These are phyloP conservation scores for Boletales sp. DNA, from an alignment of 768 basidiomycete species.

Conservation along the genomic window DNA sequence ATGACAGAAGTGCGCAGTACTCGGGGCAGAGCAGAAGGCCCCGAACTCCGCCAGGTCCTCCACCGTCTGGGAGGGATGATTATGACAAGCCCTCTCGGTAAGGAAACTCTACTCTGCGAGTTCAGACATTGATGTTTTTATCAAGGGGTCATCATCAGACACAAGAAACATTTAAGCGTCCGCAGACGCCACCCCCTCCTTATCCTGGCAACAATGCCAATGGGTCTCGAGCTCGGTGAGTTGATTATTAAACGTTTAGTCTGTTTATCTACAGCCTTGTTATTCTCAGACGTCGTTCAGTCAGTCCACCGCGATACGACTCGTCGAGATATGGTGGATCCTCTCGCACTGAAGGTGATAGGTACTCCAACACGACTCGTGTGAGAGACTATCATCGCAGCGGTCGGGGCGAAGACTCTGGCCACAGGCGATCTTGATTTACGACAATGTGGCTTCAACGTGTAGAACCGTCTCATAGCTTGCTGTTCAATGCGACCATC, in stretches of 20 bases:
- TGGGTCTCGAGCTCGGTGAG: slow-evolving; percentile 41
- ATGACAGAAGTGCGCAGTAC: slow-evolving; percentile 39
- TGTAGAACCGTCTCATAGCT: slow-evolving; percentile 5
- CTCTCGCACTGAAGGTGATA: slow-evolving; percentile 37
- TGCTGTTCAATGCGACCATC: not conserved
- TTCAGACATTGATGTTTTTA: not conserved
- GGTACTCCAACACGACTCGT: slow-evolving; percentile 39
- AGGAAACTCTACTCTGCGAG: slow-evolving; percentile 7
- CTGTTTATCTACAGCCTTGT: not conserved
- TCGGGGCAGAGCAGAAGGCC: slow-evolving; percentile 48
- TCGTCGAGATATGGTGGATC: slow-evolving; percentile 51
- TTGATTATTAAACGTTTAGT: not conserved
- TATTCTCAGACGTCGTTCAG: slow-evolving; percentile 61
- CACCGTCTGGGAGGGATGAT: slow-evolving; percentile 57
- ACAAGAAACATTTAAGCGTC: slow-evolving; percentile 44
- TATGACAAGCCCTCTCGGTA: slow-evolving; percentile 63
- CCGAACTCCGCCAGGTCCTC: slow-evolving; percentile 52
- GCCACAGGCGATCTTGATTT: slow-evolving; percentile 26
- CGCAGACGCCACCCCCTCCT: slow-evolving; percentile 51
- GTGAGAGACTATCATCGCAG: slow-evolving; percentile 41
- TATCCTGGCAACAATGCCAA: slow-evolving; percentile 44
- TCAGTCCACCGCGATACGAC: slow-evolving; percentile 55
- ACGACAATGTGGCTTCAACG: slow-evolving; percentile 3
- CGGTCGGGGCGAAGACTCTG: slow-evolving; percentile 28
- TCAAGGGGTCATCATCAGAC: slow-evolving; percentile 15